Evolutionary conservation across 495 filamentous ascomycete genomes (phyloP), one percentile per base, ranked within the genome.

Genomic region (Aspergillus bridgeri): DNA sequence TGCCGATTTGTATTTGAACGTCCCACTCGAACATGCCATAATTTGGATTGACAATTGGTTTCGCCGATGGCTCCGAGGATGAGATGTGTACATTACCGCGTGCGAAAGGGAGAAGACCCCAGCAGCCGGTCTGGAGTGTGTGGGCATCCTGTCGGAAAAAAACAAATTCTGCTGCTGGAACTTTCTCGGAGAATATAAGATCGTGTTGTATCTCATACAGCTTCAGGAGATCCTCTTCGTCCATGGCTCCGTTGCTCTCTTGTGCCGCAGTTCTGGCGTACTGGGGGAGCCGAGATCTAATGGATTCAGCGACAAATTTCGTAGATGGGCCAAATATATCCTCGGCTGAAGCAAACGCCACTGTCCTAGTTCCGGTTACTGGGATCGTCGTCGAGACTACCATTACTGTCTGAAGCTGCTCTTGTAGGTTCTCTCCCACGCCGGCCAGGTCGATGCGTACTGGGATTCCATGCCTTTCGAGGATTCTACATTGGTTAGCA

Each of bases 391-490:
- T 47, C 24, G 51, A 59, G 63, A 47, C 45, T 3, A 60, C 45
- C 18, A 72, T 59, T 0, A 54, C 60, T 20, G 56, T 72, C 51
- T 72, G 72, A 2, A 62, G 69, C 23, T 80, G 77, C 20, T 81
- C 76, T 60, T 81, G 76, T 11, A 78, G 54, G 61, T 81, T 77
- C 51, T 79, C 76, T 6, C 79, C 79, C 1, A 81, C 79, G 8
- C 65, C 67, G 19, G 66, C 62, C 42, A 76, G 72, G 21, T 77
- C 66, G 51, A 80, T 67, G 29, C 64, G 58, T 23, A 73, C 56
- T 11, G 76, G 62, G 55, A 79, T 81, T 19, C 73, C 68, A 21
- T 65, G 57, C 11, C 61, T 61, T 3, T 62, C 22, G 3, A 77
- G 70, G 20, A 79, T 64, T 13, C 63, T 65, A 45, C 27, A 22